phyloP scores from a whole-genome alignment of 305 asterid genomes.

The Fraxinus baroniana region DNA sequence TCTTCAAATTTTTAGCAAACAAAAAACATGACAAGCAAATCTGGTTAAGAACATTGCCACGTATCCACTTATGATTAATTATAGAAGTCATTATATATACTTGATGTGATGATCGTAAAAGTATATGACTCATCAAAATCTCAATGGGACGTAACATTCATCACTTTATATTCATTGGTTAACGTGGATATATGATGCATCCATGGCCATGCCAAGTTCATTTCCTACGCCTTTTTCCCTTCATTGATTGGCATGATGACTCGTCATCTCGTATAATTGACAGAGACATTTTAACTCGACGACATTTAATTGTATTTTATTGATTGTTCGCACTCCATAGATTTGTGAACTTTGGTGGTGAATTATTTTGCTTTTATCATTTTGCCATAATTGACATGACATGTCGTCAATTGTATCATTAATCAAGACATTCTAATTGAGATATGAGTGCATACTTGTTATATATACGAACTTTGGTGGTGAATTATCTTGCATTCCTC shows the following conservation, averaged over 20 bases:
- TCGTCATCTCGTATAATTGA: not conserved
- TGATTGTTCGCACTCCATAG: not conserved
- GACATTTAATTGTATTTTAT: no score
- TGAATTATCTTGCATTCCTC: no score
- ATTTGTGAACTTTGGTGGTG: no score
- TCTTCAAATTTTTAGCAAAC: not conserved
- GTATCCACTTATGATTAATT: not conserved
- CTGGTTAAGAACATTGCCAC: not conserved
- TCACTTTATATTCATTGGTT: not conserved
- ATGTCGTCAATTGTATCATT: no score
- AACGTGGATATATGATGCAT: not conserved
- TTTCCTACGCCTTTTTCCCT: not conserved
- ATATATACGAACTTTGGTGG: no score
- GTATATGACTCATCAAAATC: not conserved
- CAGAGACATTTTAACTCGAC: not conserved
- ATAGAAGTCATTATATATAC: not conserved
- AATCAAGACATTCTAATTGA: no score
- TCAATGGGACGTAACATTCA: not conserved
- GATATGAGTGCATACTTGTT: no score
- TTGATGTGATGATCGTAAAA: not conserved
- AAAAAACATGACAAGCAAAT: not conserved
- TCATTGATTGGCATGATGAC: not conserved
- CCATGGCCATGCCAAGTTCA: not conserved
- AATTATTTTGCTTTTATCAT: no score
- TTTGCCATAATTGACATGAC: no score